Evolutionary conservation across 2,329 filamentous ascomycete genomes (phyloP).

Genomic region (Gnomoniopsis smithogilvyi): DNA sequence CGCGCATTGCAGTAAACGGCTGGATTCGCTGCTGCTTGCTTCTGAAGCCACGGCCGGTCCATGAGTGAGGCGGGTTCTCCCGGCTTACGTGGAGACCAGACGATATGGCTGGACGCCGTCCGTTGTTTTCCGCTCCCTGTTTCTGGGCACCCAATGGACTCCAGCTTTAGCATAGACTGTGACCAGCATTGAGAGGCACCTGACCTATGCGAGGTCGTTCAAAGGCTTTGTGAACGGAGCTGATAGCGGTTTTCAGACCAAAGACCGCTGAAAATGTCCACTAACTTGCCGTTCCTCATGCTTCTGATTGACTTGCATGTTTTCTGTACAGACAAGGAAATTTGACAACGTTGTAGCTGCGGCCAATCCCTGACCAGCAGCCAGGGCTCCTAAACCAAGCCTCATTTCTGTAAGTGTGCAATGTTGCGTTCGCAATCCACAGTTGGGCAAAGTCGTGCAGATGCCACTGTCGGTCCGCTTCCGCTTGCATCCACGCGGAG

Average conservation of each 20-base stretch:
- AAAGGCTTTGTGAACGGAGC: slow-evolving; percentile 9
- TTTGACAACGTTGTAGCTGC: slow-evolving; percentile 11
- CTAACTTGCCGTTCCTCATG: neutral
- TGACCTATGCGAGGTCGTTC: slow-evolving; percentile 15
- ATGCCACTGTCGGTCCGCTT: slow-evolving; percentile 18
- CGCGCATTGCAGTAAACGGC: slow-evolving; percentile 9
- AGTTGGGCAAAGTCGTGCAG: slow-evolving; percentile 17
- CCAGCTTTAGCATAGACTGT: slow-evolving; percentile 11
- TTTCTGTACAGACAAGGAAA: neutral
- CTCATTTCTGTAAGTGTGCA: slow-evolving; percentile 6
- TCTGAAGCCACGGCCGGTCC: neutral
- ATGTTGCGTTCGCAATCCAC: slow-evolving; percentile 4
- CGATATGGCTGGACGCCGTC: slow-evolving; percentile 7
- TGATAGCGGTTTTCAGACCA: slow-evolving; percentile 4
- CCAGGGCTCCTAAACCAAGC: slow-evolving; percentile 8
- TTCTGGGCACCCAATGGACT: slow-evolving; percentile 14
- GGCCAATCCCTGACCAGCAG: slow-evolving; percentile 11
- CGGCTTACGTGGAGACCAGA: slow-evolving; percentile 12
- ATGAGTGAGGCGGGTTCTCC: slow-evolving; percentile 14
- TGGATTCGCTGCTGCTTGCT: slow-evolving; percentile 5
- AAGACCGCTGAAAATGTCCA: slow-evolving; percentile 5
- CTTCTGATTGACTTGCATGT: neutral
- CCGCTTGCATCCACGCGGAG: slow-evolving; percentile 11
- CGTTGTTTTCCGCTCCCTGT: slow-evolving; percentile 8
- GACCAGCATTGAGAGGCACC: slow-evolving; percentile 16